These are phyloP conservation scores for Saccharomycopsis oosterbeekiorum DNA, from an alignment of 805 yeast genomes.

Conservation along the genomic window DNA sequence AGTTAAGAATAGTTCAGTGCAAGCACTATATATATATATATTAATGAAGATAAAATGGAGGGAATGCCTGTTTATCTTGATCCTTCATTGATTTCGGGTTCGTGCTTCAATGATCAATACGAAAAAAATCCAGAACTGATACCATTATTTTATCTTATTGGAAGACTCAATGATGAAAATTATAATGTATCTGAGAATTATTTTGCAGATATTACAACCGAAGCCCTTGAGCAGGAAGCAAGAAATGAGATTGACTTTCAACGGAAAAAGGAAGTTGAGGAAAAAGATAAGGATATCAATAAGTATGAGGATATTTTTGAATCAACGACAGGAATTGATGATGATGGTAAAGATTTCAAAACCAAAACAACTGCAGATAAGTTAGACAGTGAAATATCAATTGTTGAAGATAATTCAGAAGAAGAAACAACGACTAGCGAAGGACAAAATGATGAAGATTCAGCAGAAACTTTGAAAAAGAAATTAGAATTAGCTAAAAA, in stretches of 20 bases:
- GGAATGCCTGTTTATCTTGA: slow-evolving; percentile 13
- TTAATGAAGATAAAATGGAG: not conserved
- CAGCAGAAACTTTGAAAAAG: slow-evolving; percentile 4
- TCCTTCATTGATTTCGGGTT: slow-evolving; percentile 12
- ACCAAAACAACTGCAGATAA: not conserved
- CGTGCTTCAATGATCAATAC: slow-evolving; percentile 13
- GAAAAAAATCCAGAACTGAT: slow-evolving; percentile 11
- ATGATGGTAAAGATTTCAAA: not conserved
- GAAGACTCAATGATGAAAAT: slow-evolving; percentile 10
- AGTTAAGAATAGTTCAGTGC: too few species aligned
- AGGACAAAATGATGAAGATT: slow-evolving; percentile 13
- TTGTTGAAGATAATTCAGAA: not conserved
- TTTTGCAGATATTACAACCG: not conserved
- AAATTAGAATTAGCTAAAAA: slow-evolving; percentile 20
- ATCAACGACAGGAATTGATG: not conserved
- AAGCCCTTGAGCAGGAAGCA: slow-evolving; percentile 13
- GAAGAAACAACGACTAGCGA: slow-evolving; percentile 1
- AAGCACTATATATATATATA: too few species aligned
- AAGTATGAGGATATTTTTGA: not conserved
- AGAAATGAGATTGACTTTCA: slow-evolving; percentile 4
- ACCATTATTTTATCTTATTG: slow-evolving; percentile 4
- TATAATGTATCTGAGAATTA: not conserved
- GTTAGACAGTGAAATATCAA: not conserved
- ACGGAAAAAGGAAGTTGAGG: slow-evolving; percentile 1
- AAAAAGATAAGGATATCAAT: not conserved